phyloP scores from a whole-genome alignment of 257 asterid genomes.

The Plantago major region DNA sequence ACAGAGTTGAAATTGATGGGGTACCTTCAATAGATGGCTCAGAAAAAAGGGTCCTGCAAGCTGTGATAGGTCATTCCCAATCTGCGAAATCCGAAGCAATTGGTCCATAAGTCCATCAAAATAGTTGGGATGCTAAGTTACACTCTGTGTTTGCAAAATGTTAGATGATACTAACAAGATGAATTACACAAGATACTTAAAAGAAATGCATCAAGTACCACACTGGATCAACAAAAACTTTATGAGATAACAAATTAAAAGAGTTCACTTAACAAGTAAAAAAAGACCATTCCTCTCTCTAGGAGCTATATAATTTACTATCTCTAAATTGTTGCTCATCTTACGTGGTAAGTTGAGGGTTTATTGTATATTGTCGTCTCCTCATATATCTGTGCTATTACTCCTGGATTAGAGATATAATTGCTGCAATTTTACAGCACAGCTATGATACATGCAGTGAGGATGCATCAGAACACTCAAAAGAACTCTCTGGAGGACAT shows the following conservation, averaged over 20 bases:
- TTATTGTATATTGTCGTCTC: neutral
- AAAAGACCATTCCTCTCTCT: neutral
- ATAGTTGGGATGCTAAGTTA: neutral
- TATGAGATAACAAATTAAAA: neutral
- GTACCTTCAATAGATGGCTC: conserved; percentile 71
- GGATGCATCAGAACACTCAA: neutral
- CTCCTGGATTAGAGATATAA: neutral
- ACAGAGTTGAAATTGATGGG: conserved; percentile 9
- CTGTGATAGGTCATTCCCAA: conserved; percentile 82
- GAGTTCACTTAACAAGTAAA: neutral
- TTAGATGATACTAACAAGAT: neutral
- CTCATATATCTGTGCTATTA: neutral
- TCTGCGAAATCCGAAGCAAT: conserved; percentile 35
- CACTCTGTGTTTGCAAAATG: neutral
- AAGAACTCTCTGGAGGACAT: neutral
- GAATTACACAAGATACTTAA: neutral
- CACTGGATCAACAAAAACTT: neutral
- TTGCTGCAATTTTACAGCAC: neutral
- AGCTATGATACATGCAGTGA: neutral
- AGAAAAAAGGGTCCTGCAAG: conserved; percentile 77
- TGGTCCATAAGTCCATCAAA: conserved; percentile 8
- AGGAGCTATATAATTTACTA: neutral
- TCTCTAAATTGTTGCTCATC: neutral
- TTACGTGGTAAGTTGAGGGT: neutral
- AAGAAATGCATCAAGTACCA: conserved; percentile 1